These are phyloP conservation scores for Neurospora sp. DNA, from an alignment of 495 filamentous ascomycete genomes.

Conservation along the genomic window DNA sequence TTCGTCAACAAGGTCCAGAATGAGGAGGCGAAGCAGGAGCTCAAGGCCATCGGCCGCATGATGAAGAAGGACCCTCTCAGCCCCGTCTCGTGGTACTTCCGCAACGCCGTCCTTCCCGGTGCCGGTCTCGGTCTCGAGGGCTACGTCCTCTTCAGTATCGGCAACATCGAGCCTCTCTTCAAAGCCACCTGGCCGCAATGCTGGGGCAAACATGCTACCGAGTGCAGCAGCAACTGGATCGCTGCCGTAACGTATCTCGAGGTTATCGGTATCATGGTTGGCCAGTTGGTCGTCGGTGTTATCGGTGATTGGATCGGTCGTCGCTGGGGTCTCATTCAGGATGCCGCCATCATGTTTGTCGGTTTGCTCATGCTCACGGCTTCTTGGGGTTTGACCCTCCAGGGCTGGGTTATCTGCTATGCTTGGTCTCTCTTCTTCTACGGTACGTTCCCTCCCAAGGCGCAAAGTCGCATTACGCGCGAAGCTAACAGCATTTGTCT, in stretches of 20 bases:
- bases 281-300: conserved; percentile 65
- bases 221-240: conserved; percentile 66
- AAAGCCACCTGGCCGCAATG: conserved; percentile 56
- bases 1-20: conserved; percentile 65
- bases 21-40: conserved; percentile 53
- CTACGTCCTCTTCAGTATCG: conserved; percentile 91
- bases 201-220: conserved; percentile 49
- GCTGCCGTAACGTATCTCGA: conserved; percentile 75
- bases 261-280: conserved; percentile 79
- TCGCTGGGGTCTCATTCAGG: conserved; percentile 86
- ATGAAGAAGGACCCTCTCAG: conserved; percentile 69
- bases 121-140: conserved; percentile 83
- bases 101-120: conserved; percentile 80
- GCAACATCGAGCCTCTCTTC: conserved; percentile 74
- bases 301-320: conserved; percentile 63
- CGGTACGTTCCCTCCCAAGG: conserved; percentile 28
- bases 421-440: conserved; percentile 87
- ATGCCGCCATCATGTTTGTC: conserved; percentile 85
- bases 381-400: conserved; percentile 70
- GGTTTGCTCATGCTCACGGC: conserved; percentile 80
- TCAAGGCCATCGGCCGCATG: conserved; percentile 61
- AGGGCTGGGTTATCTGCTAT: conserved; percentile 92
- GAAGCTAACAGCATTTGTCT: conserved; percentile 3
- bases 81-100: conserved; percentile 71
- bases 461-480: not conserved